Percentiles rank a stretch among this genome's conserved stretches.
These are phyloP conservation scores for Begonia fuchsioides DNA, from an alignment of 306 rosid genomes.

Conservation along the genomic window DNA sequence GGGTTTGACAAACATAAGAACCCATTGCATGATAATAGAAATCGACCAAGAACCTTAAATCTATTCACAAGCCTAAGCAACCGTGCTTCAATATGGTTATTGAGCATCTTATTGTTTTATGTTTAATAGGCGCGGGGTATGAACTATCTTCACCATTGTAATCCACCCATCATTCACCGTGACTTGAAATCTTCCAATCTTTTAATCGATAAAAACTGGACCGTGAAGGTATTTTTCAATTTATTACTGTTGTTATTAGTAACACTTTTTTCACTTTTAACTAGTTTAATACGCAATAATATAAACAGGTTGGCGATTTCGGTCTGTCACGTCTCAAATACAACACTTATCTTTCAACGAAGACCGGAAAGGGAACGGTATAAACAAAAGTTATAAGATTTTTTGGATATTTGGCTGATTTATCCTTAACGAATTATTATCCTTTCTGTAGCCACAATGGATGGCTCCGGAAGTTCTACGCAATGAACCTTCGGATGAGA, in stretches of 20 bases:
- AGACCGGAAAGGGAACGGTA: slow-evolving; percentile 99
- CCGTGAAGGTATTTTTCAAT: slow-evolving; percentile 62
- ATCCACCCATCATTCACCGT: slow-evolving; percentile 89
- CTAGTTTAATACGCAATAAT: background rate
- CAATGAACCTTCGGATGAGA: slow-evolving; percentile 90
- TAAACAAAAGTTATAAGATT: background rate
- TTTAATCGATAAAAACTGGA: slow-evolving; percentile 87
- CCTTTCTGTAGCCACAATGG: slow-evolving; percentile 90
- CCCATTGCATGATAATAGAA: no score
- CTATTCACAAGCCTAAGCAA: no score
- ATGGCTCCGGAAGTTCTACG: slow-evolving; percentile 99
- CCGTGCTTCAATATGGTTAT: no score
- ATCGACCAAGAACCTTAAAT: no score
- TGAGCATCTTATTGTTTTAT: background rate
- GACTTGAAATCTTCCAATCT: slow-evolving; percentile 96
- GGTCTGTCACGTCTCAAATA: slow-evolving; percentile 96
- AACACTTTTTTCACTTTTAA: slow-evolving; percentile 2
- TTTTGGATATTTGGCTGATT: no score
- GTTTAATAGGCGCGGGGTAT: slow-evolving; percentile 70
- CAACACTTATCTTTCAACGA: slow-evolving; percentile 80
- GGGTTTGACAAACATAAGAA: no score
- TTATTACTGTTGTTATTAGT: slow-evolving; percentile 7
- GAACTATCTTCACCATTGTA: slow-evolving; percentile 91
- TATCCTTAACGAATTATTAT: slow-evolving; percentile 13
- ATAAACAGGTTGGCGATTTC: slow-evolving; percentile 87